Percentiles rank a stretch among this genome's conserved stretches.
These are phyloP conservation scores for Annona cherimola DNA, from an alignment of 164 flowering plant species.

Conservation along the genomic window DNA sequence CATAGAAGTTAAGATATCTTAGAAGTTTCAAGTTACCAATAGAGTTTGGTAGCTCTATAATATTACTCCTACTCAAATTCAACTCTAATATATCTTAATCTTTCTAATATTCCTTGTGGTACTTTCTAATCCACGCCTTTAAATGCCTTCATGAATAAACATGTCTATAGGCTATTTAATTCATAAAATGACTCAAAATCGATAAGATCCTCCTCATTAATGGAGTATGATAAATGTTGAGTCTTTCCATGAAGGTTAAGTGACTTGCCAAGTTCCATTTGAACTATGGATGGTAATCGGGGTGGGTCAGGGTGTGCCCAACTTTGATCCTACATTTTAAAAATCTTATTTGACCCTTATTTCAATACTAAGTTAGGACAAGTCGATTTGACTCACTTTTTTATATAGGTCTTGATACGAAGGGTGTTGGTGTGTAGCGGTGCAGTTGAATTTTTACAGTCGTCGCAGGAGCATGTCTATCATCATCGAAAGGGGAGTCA, in stretches of 20 bases:
- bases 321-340: no score
- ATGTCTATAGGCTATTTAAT: not conserved
- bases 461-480: no score
- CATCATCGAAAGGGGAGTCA: no score
- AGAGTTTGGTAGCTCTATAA: slow-evolving; percentile 7
- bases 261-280: not conserved
- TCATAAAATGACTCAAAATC: not conserved
- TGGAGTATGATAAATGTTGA: slow-evolving; percentile 7
- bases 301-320: no score
- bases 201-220: not conserved
- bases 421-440: no score
- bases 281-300: no score
- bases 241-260: not conserved
- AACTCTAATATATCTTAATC: slow-evolving; percentile 5
- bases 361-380: no score
- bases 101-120: not conserved
- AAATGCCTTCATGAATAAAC: not conserved
- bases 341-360: no score
- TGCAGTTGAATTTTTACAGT: no score
- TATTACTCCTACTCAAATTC: slow-evolving; percentile 4
- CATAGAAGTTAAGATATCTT: slow-evolving; percentile 25
- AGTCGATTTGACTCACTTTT: no score
- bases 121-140: not conserved
- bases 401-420: no score
- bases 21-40: slow-evolving; percentile 21